These are phyloP conservation scores for Cystofilobasidium capitatum DNA, from an alignment of 768 basidiomycete genomes.

Conservation along the genomic window DNA sequence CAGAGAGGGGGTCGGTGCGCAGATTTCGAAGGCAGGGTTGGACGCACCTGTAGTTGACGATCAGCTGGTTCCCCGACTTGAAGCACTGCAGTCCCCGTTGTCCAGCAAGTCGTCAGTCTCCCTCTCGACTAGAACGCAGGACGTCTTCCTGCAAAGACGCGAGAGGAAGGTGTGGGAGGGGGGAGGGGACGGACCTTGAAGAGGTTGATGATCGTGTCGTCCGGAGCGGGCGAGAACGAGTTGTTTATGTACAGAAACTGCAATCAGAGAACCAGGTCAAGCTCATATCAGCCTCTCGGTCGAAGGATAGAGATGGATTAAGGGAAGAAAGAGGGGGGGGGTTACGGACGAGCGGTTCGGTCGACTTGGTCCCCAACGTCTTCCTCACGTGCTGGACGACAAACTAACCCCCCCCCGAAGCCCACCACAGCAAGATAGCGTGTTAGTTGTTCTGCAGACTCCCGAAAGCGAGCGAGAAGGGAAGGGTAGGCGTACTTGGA, in stretches of 20 bases:
- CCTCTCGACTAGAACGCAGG: neutral
- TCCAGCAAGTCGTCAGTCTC: neutral
- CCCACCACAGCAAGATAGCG: neutral
- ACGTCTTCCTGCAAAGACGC: no score
- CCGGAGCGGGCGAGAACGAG: constrained; percentile 71
- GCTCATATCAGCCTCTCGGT: neutral
- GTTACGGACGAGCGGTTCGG: constrained; percentile 22
- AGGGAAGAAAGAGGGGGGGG: neutral
- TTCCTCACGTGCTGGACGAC: constrained; percentile 4
- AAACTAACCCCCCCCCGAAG: neutral
- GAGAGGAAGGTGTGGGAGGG: neutral
- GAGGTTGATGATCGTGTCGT: constrained; percentile 68
- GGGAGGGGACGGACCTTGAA: constrained; percentile 50
- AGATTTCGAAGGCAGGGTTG: neutral
- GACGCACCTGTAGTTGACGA: constrained; percentile 75
- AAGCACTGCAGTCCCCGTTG: constrained; percentile 51
- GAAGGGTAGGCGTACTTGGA: constrained; percentile 50
- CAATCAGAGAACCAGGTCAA: neutral
- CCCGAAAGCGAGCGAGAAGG: neutral
- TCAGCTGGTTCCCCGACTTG: constrained; percentile 75
- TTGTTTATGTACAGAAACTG: constrained; percentile 55
- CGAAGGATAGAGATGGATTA: neutral
- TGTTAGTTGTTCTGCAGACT: neutral
- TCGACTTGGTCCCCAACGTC: constrained; percentile 18
- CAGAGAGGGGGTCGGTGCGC: neutral